These are phyloP conservation scores for Cubamyces lactineus DNA, from an alignment of 768 basidiomycete species.

Conservation along the genomic window DNA sequence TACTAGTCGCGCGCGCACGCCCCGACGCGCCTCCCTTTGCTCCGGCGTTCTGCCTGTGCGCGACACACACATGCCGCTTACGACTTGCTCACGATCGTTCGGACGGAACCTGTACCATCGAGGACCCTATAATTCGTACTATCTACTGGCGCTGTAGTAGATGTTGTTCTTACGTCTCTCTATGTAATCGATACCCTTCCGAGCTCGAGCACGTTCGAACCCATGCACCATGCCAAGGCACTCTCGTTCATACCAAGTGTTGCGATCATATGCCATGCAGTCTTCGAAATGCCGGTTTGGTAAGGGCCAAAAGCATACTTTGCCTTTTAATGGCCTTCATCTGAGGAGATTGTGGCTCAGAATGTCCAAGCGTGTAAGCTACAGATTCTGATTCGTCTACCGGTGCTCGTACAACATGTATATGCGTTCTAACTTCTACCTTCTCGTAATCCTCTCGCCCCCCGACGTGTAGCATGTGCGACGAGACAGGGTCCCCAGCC, in stretches of 20 bases:
- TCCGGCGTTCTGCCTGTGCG: background rate
- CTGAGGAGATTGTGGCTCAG: no score
- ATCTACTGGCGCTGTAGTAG: conserved; percentile 13
- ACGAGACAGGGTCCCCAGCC: background rate
- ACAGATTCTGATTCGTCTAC: background rate
- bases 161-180: conserved; percentile 1
- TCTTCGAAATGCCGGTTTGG: no score
- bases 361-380: no score
- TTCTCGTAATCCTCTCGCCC: background rate
- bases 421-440: conserved; percentile 3
- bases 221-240: no score
- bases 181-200: conserved; percentile 19
- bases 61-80: conserved; percentile 9
- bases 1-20: conserved; percentile 47
- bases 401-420: conserved; percentile 8
- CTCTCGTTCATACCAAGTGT: background rate
- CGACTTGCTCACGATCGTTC: conserved; percentile 22
- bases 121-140: conserved; percentile 11
- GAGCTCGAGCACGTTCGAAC: no score
- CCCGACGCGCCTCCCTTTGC: background rate
- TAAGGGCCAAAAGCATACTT: no score
- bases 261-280: no score
- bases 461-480: background rate
- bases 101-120: conserved; percentile 14
- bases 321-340: no score